Base-by-base conservation (phyloP, 768 basidiomycete genomes). In the Daedaleopsis nitida region DNA sequence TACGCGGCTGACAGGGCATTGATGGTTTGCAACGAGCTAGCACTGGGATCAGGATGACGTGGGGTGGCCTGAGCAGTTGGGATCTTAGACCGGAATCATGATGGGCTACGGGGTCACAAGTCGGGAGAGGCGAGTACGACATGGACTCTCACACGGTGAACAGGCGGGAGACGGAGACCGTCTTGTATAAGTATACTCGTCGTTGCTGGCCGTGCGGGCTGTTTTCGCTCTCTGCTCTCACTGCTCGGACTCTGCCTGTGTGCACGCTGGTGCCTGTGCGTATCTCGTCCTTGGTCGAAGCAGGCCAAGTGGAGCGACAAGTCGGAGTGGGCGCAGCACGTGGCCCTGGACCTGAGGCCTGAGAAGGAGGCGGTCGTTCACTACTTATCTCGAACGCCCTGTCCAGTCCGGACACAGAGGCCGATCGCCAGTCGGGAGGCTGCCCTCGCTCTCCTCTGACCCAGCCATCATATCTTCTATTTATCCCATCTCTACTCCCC, bases 401-500 rank as follows among this genome's bases (percentile, higher is more conserved):
- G 37, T n/a, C 32, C 13, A 47, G 47, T 35, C 47, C 47, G 47
- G 47, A 49, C 21, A 47, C 47, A 23, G 21, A 49, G 51, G 43
- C 35, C 51, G 51, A 14, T 37, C 45, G 44, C 42, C 9, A 35
- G 57, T 49, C 38, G 37, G 59, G 74, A 68, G 75, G 75, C 75
- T 75, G 74, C 69, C 73, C 52, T 51, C 37, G 38, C 57, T 45
- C 37, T 52, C 49, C 42, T 57, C 52, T 56, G 52, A 17, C 39
- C 39, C 39, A 42, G 39, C 55, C 52, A 50, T 59, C 58, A 44
- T 54, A 44, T 58, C 44, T 58, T 60, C 60, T 64, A 56, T 63
- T 65, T 55, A 55, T 57, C 27, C 55, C 62, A 52, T 62, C 55
- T 63, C 52, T 55, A 63, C 60, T 66, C 66, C 34, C 75, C 76